Percentiles rank a stretch among this genome's conserved stretches.
Conservation (phyloP, 2,329 filamentous ascomycete genomes). For the Colletotrichum phormii region DNA sequence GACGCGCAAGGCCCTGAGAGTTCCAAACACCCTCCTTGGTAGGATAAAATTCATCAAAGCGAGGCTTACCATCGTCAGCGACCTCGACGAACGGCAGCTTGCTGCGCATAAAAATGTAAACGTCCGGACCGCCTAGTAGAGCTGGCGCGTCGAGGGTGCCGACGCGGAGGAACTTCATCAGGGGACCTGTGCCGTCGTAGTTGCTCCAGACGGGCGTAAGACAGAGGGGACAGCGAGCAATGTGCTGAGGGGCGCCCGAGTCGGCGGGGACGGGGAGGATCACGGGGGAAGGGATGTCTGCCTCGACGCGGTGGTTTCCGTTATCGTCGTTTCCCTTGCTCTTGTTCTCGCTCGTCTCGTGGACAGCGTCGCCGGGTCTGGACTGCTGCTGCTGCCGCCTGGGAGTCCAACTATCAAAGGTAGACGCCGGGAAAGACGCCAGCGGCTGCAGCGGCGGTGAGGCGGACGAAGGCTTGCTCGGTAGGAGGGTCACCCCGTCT, state of each 20-base stretch:
- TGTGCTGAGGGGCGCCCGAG: constrained; percentile 53
- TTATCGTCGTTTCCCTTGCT: not conserved
- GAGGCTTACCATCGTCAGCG: constrained; percentile 48
- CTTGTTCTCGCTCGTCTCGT: not conserved
- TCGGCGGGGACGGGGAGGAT: constrained; percentile 50
- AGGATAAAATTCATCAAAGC: constrained; percentile 51
- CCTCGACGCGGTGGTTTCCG: not conserved
- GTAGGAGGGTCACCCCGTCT: constrained; percentile 46
- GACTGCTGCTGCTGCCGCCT: not conserved
- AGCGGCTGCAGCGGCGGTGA: constrained; percentile 29
- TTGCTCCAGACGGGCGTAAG: constrained; percentile 53
- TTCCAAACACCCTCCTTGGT: constrained; percentile 46
- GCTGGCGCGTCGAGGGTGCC: constrained; percentile 56
- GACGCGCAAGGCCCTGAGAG: constrained; percentile 47
- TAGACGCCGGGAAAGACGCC: constrained; percentile 16
- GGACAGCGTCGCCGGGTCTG: not conserved
- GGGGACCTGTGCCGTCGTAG: constrained; percentile 49
- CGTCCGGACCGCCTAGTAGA: constrained; percentile 53
- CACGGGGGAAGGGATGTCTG: constrained; percentile 27
- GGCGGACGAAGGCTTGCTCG: constrained; percentile 37
- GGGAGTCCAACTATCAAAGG: constrained; percentile 22
- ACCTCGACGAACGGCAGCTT: constrained; percentile 53
- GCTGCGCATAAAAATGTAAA: constrained; percentile 56
- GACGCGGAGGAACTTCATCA: constrained; percentile 52
- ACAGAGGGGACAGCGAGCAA: constrained; percentile 57